Conservation (phyloP, 805 yeast genomes). For the Nakazawaea populi region DNA sequence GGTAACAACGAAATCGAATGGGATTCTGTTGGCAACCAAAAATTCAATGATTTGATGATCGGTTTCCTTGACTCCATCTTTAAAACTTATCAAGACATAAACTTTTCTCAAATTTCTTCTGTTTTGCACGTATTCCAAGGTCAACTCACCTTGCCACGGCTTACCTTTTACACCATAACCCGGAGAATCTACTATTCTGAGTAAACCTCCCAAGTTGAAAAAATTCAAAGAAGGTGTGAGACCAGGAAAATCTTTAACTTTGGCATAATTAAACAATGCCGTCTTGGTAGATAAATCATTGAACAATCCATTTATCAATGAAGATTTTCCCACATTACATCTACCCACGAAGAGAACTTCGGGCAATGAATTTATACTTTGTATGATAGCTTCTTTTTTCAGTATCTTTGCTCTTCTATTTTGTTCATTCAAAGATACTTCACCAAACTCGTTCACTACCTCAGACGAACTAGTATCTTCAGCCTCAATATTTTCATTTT, state of each 20-base stretch:
- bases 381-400: slow-evolving; percentile 19
- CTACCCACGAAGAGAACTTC: slow-evolving; percentile 76
- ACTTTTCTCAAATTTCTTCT: slow-evolving; percentile 51
- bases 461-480: not conserved
- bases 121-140: slow-evolving; percentile 52
- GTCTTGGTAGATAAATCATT: slow-evolving; percentile 28
- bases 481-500: slow-evolving; percentile 4
- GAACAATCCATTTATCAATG: slow-evolving; percentile 59
- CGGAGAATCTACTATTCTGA: slow-evolving; percentile 78
- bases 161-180: slow-evolving; percentile 81
- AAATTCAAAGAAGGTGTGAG: slow-evolving; percentile 63
- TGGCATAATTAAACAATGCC: slow-evolving; percentile 34
- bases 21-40: slow-evolving; percentile 48
- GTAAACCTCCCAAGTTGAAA: slow-evolving; percentile 56
- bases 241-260: slow-evolving; percentile 27
- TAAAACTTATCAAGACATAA: slow-evolving; percentile 56
- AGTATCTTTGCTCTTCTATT: slow-evolving; percentile 21
- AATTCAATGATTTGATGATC: slow-evolving; percentile 50
- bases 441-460: not conserved
- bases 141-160: slow-evolving; percentile 61
- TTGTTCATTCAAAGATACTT: slow-evolving; percentile 12
- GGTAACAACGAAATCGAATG: slow-evolving; percentile 72
- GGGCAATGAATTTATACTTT: slow-evolving; percentile 41
- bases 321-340: slow-evolving; percentile 84
- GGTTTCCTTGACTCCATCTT: slow-evolving; percentile 50